These are phyloP conservation scores for Hyaloscypha hepaticicola DNA, from an alignment of 495 filamentous ascomycete species.

Conservation along the genomic window DNA sequence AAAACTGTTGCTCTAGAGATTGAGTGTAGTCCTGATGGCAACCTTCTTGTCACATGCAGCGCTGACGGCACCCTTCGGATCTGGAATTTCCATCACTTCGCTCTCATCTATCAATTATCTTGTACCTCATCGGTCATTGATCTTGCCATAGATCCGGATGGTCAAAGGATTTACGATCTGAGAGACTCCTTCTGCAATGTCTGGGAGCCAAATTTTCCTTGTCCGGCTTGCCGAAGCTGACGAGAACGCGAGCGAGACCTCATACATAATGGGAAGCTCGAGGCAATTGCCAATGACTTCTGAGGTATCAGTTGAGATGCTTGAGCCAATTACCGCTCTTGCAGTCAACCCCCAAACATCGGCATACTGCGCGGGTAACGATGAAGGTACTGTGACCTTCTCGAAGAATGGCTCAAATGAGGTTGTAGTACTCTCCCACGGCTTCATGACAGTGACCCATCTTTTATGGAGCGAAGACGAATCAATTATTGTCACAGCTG, in stretches of 20 bases:
- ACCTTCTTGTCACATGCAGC: slow-evolving; percentile 30
- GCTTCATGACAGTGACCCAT: background rate
- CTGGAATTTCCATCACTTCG: slow-evolving; percentile 29
- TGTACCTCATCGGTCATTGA: background rate
- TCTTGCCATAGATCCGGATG: background rate
- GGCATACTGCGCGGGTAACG: background rate
- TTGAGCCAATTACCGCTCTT: slow-evolving; percentile 9
- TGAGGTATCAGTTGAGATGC: background rate
- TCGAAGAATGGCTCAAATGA: background rate
- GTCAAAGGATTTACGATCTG: background rate
- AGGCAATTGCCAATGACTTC: background rate
- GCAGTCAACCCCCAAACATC: slow-evolving; percentile 4
- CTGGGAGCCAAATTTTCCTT: background rate
- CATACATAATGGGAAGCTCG: background rate
- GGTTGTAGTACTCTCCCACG: background rate
- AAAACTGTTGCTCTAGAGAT: slow-evolving; percentile 17
- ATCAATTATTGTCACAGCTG: background rate
- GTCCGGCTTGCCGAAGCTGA: background rate
- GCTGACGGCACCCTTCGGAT: slow-evolving; percentile 29
- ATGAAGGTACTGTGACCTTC: background rate
- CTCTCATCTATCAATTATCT: slow-evolving; percentile 27
- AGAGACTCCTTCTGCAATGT: background rate
- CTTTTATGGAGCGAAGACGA: background rate
- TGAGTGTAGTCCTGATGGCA: slow-evolving; percentile 31
- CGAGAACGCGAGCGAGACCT: background rate